Evolutionary conservation across 306 rosid genomes (phyloP).

Genomic region (Nissolia schottii): DNA sequence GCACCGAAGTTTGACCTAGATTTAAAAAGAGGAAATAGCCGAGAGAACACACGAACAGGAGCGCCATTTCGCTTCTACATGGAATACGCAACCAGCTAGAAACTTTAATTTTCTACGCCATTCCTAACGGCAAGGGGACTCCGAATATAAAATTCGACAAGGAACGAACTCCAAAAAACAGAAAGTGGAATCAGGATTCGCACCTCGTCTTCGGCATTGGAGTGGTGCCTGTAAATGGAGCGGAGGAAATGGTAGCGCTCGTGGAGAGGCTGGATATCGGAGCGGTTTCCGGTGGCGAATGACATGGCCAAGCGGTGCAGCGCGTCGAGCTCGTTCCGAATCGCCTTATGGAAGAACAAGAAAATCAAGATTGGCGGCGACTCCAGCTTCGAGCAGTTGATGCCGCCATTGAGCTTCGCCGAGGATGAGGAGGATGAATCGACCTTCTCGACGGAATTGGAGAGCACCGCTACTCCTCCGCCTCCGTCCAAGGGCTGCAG

Average conservation of each 20-base stretch:
- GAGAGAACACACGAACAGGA: slow-evolving; percentile 8
- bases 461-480: slow-evolving; percentile 76
- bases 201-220: slow-evolving; percentile 99
- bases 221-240: slow-evolving; percentile 85
- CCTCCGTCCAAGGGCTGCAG: slow-evolving; percentile 50
- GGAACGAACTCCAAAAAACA: not conserved
- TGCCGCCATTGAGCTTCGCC: slow-evolving; percentile 31
- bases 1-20: slow-evolving; percentile 26
- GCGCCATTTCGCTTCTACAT: not conserved
- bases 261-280: slow-evolving; percentile 64
- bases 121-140: not conserved
- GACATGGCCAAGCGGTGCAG: slow-evolving; percentile 85
- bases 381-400: slow-evolving; percentile 46
- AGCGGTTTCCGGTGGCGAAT: slow-evolving; percentile 68
- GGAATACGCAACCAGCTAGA: slow-evolving; percentile 3
- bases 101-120: slow-evolving; percentile 1
- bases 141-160: not conserved
- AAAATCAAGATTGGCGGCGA: slow-evolving; percentile 95
- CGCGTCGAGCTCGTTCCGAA: slow-evolving; percentile 85
- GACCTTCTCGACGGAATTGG: slow-evolving; percentile 57
- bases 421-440: slow-evolving; percentile 51
- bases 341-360: slow-evolving; percentile 81
- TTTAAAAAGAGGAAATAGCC: not conserved
- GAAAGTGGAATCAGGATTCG: slow-evolving; percentile 14
- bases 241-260: slow-evolving; percentile 80